Conservation (phyloP, 2,329 filamentous ascomycete genomes). For the Paraconiothyrium sp. region DNA sequence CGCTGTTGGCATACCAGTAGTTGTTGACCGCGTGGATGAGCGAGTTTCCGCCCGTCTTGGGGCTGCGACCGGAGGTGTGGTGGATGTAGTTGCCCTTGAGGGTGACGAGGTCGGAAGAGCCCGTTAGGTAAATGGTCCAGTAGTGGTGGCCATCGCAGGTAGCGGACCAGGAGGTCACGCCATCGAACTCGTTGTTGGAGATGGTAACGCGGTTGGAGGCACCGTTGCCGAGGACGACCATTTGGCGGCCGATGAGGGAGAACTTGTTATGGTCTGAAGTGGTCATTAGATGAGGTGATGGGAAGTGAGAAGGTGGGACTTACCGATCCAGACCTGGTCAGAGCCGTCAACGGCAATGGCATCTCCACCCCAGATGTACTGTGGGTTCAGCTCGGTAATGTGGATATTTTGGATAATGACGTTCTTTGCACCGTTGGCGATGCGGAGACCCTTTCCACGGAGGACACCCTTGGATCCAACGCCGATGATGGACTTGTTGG, state of each 20-base stretch:
- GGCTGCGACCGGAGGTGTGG: constrained; percentile 33
- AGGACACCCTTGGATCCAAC: constrained; percentile 51
- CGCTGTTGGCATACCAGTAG: constrained; percentile 65
- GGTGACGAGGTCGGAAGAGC: constrained; percentile 30
- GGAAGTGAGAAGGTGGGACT: neutral
- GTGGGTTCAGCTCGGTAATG: constrained; percentile 50
- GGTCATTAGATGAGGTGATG: neutral
- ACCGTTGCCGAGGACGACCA: constrained; percentile 28
- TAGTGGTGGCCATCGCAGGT: constrained; percentile 36
- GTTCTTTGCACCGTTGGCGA: constrained; percentile 46
- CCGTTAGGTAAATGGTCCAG: constrained; percentile 31
- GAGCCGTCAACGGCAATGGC: constrained; percentile 46
- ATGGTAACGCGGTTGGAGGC: constrained; percentile 31
- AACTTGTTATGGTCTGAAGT: constrained; percentile 32
- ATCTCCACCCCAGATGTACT: constrained; percentile 53
- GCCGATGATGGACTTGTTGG: constrained; percentile 55
- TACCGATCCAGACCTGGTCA: constrained; percentile 46
- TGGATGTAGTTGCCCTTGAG: constrained; percentile 37
- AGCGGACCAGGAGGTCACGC: constrained; percentile 29
- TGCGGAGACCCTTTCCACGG: constrained; percentile 53
- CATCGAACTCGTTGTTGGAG: constrained; percentile 35
- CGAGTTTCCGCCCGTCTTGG: constrained; percentile 64
- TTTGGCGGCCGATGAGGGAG: constrained; percentile 30
- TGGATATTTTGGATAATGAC: constrained; percentile 53
- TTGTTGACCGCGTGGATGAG: constrained; percentile 71